A percentile compares a stretch with the other conserved stretches of the same genome.
Evolutionary conservation across 139 green algal species (phyloP).

Genomic region (Zygnema circumcarinatum): DNA sequence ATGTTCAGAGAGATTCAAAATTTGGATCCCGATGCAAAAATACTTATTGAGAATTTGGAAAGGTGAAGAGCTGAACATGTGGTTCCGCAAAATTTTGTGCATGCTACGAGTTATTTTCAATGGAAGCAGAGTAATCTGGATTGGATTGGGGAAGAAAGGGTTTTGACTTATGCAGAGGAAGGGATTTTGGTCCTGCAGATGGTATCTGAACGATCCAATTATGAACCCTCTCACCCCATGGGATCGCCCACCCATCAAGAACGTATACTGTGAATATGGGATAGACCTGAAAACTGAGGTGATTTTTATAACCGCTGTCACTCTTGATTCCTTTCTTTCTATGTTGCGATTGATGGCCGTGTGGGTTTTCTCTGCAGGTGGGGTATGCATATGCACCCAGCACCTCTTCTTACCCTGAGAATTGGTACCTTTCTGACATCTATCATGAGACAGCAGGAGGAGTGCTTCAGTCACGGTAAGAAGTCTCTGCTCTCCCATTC

Average conservation of each 20-base stretch:
- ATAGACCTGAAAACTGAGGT: constrained; percentile 23
- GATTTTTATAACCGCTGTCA: background rate
- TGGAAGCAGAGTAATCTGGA: too few species aligned
- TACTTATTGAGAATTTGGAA: background rate
- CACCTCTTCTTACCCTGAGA: constrained; percentile 2
- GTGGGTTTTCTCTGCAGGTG: background rate
- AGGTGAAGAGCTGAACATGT: too few species aligned
- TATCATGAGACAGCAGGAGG: constrained; percentile 17
- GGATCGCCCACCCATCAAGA: constrained; percentile 28
- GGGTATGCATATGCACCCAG: constrained; percentile 18
- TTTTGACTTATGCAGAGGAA: too few species aligned
- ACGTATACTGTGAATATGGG: constrained; percentile 23
- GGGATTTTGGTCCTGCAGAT: background rate
- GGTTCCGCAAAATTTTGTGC: too few species aligned
- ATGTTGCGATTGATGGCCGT: background rate
- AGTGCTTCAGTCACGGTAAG: background rate
- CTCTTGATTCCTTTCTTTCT: background rate
- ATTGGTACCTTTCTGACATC: constrained; percentile 20
- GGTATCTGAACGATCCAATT: constrained; percentile 4
- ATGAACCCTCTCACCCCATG: constrained; percentile 21
- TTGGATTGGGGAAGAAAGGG: too few species aligned
- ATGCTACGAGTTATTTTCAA: too few species aligned
- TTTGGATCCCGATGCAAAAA: background rate
- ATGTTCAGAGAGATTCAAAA: background rate
- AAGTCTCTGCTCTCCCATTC: background rate